Evolutionary conservation across 768 basidiomycete genomes (phyloP).

Genomic region (Rhodotorula kratochvilovae): DNA sequence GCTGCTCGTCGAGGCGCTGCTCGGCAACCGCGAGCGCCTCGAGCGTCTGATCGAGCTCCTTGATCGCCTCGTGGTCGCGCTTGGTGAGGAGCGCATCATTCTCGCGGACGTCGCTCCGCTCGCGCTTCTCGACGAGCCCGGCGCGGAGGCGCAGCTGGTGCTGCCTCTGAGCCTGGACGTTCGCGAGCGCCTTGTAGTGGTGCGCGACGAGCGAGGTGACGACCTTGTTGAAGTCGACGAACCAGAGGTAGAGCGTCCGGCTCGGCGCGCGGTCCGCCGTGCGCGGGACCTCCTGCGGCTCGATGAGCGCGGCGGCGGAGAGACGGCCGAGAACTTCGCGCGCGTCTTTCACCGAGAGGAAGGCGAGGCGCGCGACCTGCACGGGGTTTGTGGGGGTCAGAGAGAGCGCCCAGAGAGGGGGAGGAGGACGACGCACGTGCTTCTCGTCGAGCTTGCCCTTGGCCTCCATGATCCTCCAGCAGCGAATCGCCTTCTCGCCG

Average conservation of each 20-base stretch:
- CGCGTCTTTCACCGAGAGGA: slow-evolving; percentile 85
- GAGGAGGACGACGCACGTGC: slow-evolving; percentile 57
- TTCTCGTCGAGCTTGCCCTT: slow-evolving; percentile 93
- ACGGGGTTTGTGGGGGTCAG: not conserved
- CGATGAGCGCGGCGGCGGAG: slow-evolving; percentile 74
- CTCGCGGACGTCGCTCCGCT: slow-evolving; percentile 71
- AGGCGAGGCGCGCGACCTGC: slow-evolving; percentile 84
- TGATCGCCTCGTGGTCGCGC: slow-evolving; percentile 69
- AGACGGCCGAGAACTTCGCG: slow-evolving; percentile 73
- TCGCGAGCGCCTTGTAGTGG: slow-evolving; percentile 85
- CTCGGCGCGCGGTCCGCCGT: slow-evolving; percentile 83
- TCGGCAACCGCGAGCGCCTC: slow-evolving; percentile 74
- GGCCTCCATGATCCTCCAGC: slow-evolving; percentile 69
- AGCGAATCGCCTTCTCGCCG: slow-evolving; percentile 74
- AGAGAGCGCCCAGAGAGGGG: not conserved
- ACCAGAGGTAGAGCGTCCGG: slow-evolving; percentile 90
- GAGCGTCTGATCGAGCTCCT: slow-evolving; percentile 67
- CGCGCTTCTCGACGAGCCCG: slow-evolving; percentile 72
- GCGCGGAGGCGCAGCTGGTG: slow-evolving; percentile 65
- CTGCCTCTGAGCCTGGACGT: slow-evolving; percentile 68
- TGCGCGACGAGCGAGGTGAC: slow-evolving; percentile 69
- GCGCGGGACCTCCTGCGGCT: slow-evolving; percentile 87
- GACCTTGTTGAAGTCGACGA: slow-evolving; percentile 77
- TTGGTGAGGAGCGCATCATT: slow-evolving; percentile 64
- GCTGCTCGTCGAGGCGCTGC: slow-evolving; percentile 77